A percentile compares a stretch with the other conserved stretches of the same genome.
These are phyloP conservation scores for Saccharomycopsis javanensis DNA, from an alignment of 805 yeast genomes.

Conservation along the genomic window DNA sequence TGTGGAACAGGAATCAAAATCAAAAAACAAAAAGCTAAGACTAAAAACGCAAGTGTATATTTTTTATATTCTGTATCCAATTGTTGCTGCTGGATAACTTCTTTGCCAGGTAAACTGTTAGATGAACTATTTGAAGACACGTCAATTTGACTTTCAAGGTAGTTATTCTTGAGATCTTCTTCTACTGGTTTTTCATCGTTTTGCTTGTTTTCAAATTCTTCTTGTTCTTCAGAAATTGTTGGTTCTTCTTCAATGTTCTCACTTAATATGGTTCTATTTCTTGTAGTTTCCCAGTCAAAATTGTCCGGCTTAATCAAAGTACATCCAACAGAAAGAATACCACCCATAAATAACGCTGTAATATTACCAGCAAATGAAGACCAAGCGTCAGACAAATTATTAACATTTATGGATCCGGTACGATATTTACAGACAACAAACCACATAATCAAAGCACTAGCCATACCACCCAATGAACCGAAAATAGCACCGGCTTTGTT, in stretches of 20 bases:
- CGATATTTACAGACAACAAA: conserved; percentile 29
- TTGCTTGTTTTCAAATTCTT: neutral
- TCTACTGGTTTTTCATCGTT: neutral
- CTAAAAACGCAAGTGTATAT: conserved; percentile 23
- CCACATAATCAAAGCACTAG: conserved; percentile 31
- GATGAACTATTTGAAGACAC: neutral
- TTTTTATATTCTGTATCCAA: conserved; percentile 27
- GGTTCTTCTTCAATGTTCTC: conserved; percentile 9
- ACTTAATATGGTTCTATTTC: conserved; percentile 28
- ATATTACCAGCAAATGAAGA: conserved; percentile 36
- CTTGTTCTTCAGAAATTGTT: neutral
- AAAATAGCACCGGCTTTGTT: conserved; percentile 31
- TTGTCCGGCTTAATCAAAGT: conserved; percentile 32
- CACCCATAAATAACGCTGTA: conserved; percentile 31
- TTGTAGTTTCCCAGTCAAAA: conserved; percentile 30
- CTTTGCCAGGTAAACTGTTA: conserved; percentile 21
- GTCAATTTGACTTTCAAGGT: neutral
- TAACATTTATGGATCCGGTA: conserved; percentile 30
- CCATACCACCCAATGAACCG: conserved; percentile 32
- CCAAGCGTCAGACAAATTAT: conserved; percentile 28
- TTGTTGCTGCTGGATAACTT: conserved; percentile 23
- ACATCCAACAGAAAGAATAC: conserved; percentile 26
- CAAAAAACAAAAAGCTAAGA: conserved; percentile 23
- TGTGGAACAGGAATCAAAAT: conserved; percentile 30
- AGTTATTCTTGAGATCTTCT: neutral